Percentiles rank a stretch among this genome's conserved stretches.
These are phyloP conservation scores for Chlamydomonas reinhardtii DNA, from an alignment of 163 green algal species.

Conservation along the genomic window DNA sequence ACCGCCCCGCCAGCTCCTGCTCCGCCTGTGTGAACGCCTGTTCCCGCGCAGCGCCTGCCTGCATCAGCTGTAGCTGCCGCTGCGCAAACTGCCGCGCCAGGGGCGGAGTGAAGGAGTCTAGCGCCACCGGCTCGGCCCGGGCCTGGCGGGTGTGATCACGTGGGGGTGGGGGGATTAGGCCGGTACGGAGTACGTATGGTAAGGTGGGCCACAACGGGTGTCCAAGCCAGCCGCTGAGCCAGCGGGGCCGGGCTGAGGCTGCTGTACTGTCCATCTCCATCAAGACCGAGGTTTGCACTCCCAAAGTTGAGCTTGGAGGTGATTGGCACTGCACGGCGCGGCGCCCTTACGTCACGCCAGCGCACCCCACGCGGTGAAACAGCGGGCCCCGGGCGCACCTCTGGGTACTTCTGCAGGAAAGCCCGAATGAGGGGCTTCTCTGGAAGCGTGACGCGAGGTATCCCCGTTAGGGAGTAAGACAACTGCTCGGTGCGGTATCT, in stretches of 20 bases:
- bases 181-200: too few relatives aligned
- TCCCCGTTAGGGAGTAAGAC: too few relatives aligned
- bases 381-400: not conserved
- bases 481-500: constrained; percentile 36
- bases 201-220: too few relatives aligned
- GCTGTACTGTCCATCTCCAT: too few relatives aligned
- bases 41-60: not conserved
- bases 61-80: constrained; percentile 44
- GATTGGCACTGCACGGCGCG: too few relatives aligned
- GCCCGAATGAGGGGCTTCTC: not conserved
- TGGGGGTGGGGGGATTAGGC: too few relatives aligned
- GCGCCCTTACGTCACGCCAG: too few relatives aligned
- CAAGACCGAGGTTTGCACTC: too few relatives aligned
- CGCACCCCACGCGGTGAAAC: too few relatives aligned
- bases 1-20: constrained; percentile 10
- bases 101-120: constrained; percentile 31
- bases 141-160: constrained; percentile 22
- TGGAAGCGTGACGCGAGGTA: not conserved
- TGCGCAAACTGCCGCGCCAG: constrained; percentile 31
- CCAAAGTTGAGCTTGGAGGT: too few relatives aligned
- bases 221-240: too few relatives aligned
- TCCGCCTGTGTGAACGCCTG: constrained; percentile 15
- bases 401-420: constrained; percentile 21
- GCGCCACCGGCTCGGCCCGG: constrained; percentile 32
- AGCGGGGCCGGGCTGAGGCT: too few relatives aligned